These are phyloP conservation scores for Mediolabrus comicus DNA, from an alignment of 108 stramenopile species.

Conservation along the genomic window DNA sequence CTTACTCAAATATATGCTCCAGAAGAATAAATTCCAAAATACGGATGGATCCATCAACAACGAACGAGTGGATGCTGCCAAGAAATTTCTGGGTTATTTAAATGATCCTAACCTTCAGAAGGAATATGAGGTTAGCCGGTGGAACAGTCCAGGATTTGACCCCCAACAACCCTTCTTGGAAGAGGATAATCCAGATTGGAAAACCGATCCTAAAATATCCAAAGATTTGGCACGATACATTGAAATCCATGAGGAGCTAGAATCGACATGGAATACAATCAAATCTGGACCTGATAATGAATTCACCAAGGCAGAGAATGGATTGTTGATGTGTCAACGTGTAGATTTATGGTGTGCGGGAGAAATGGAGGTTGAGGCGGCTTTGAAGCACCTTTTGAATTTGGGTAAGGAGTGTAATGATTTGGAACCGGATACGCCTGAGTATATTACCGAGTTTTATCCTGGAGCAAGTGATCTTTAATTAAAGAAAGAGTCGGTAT, in stretches of 20 bases:
- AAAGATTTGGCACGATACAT: conserved; percentile 56
- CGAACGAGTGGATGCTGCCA: conserved; percentile 75
- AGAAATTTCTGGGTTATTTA: conserved; percentile 56
- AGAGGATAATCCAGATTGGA: conserved; percentile 63
- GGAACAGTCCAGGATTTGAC: conserved; percentile 75
- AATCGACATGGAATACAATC: conserved; percentile 60
- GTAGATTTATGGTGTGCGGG: conserved; percentile 91
- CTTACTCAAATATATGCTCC: conserved; percentile 83
- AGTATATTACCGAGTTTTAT: conserved; percentile 83
- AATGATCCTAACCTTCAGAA: conserved; percentile 19
- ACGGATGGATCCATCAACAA: conserved; percentile 67
- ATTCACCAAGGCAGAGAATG: conserved; percentile 73
- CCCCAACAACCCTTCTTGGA: conserved; percentile 67
- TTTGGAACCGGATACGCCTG: conserved; percentile 67
- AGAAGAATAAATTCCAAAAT: conserved; percentile 73
- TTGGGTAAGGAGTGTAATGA: conserved; percentile 77
- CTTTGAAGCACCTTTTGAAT: conserved; percentile 83
- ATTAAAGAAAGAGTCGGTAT: too few relatives aligned
- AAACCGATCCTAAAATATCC: conserved; percentile 51
- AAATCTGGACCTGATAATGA: conserved; percentile 72
- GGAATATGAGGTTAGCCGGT: conserved; percentile 47
- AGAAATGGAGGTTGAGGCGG: conserved; percentile 79
- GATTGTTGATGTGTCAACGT: conserved; percentile 82
- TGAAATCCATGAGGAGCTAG: conserved; percentile 55
- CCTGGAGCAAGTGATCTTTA: conserved; percentile 72